Percentiles rank a stretch among this genome's conserved stretches.
These are phyloP conservation scores for Saccharomycopsis malanga DNA, from an alignment of 805 yeast genomes.

Conservation along the genomic window DNA sequence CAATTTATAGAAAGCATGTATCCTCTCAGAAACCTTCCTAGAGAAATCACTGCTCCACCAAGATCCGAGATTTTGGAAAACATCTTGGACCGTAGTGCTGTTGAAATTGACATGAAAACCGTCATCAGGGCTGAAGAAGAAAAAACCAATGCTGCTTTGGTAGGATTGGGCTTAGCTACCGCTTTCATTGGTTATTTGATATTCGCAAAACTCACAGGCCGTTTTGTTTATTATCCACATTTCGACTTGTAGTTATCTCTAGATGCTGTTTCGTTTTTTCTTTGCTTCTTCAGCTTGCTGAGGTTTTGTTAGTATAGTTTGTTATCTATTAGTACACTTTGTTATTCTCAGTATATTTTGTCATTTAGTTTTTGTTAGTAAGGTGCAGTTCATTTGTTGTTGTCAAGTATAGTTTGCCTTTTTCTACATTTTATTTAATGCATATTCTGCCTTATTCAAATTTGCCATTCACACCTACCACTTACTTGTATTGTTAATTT, in stretches of 20 bases:
- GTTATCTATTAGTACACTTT: too few relatives aligned
- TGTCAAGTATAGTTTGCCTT: too few relatives aligned
- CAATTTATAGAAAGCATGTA: conserved; percentile 76
- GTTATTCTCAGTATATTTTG: too few relatives aligned
- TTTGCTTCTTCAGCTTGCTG: too few relatives aligned
- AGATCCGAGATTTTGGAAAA: conserved; percentile 32
- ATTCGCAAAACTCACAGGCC: background rate
- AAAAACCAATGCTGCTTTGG: conserved; percentile 6
- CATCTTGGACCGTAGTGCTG: conserved; percentile 37
- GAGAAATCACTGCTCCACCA: conserved; percentile 28
- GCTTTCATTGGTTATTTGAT: conserved; percentile 4
- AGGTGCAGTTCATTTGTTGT: too few relatives aligned
- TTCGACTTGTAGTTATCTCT: background rate
- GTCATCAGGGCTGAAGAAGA: conserved; percentile 12
- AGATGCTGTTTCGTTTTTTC: too few relatives aligned
- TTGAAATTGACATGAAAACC: conserved; percentile 28
- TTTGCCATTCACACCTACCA: too few relatives aligned
- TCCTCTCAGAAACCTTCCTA: conserved; percentile 52
- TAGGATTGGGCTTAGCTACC: conserved; percentile 5
- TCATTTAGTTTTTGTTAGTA: too few relatives aligned
- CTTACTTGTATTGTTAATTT: too few relatives aligned
- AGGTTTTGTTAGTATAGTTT: too few relatives aligned
- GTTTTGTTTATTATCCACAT: background rate
- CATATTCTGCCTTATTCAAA: too few relatives aligned
- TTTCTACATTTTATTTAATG: too few relatives aligned